Conservation (phyloP, 306 rosid genomes). For the Delonix regia region DNA sequence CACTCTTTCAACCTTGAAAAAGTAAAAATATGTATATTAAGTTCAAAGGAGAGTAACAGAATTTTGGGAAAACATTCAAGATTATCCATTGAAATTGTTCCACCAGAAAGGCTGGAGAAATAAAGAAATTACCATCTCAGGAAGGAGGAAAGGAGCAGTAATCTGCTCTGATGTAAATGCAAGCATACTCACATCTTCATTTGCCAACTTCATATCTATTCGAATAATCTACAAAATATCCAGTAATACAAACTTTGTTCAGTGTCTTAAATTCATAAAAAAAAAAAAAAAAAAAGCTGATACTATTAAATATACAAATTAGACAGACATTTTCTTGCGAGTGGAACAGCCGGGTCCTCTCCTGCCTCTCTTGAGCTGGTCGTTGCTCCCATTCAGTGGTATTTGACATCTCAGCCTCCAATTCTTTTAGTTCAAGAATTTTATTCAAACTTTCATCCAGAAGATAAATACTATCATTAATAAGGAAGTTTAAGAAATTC, state of each 20-base stretch:
- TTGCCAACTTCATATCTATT: conserved; percentile 97
- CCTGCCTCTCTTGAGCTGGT: conserved; percentile 96
- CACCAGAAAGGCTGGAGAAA: conserved; percentile 17
- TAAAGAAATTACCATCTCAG: conserved; percentile 81
- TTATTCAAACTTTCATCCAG: conserved; percentile 97
- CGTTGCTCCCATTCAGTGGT: conserved; percentile 89
- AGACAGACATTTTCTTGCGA: conserved; percentile 93
- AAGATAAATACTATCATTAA: conserved; percentile 97
- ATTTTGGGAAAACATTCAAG: conserved; percentile 11
- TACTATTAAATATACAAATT: conserved; percentile 19
- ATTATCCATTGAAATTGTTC: conserved; percentile 18
- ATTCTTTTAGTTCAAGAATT: conserved; percentile 94
- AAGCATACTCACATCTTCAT: conserved; percentile 95
- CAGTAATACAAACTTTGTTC: conserved; percentile 31
- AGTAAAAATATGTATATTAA: conserved; percentile 8
- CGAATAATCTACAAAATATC: conserved; percentile 73
- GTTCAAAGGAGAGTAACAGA: conserved; percentile 11
- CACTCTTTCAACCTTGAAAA: conserved; percentile 89
- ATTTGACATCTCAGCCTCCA: conserved; percentile 99
- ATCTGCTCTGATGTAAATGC: conserved; percentile 94
- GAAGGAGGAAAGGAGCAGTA: conserved; percentile 93
- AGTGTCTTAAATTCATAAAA: conserved; percentile 31
- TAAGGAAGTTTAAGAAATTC: conserved; percentile 93
- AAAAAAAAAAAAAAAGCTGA: conserved; percentile 29
- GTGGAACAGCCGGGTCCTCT: conserved; percentile 92